Evolutionary conservation across 2,329 filamentous ascomycete species (phyloP), one percentile per base, ranked within the genome.

Genomic region (Zasmidium citrigriseum): DNA sequence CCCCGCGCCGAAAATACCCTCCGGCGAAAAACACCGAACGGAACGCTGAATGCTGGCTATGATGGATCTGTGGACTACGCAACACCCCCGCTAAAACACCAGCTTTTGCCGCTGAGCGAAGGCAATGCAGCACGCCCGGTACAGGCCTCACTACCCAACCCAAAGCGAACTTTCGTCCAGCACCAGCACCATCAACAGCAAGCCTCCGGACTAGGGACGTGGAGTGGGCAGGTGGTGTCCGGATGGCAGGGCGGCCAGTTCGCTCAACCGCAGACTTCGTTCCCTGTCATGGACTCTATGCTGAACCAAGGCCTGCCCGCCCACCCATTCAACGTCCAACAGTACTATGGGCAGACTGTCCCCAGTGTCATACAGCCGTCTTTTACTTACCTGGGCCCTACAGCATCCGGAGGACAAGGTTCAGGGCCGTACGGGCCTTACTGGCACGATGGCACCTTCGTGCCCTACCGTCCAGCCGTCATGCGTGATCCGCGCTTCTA

Each of bases 1-100:
- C 67, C 67, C 38, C 63, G 66, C 5, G 73, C 74, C 54, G 91
- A 96, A 73, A 87, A 96, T 73, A 89, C 91, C 67, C 80, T 97
- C 57, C 86, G 93, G 64, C 86, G 93, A 65, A 98, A 98, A 75
- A 98, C 93, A 9, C 95, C 93, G 3, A 93, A 88, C 70, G 95
- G 93, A n/a, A 96, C 92, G 38, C 83, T 98, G 61, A 89, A 93
- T 64, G 91, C 90, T 54, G 92, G 91, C 11, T 97, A 96, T 70
- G 93, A 98, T 80, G 91, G 90, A 27, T 90, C 90, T 4, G 65
- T 63, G 11, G 68, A 70, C 38, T 64, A 67, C 20, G 27, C 59
- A 18, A 64, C 67, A 25, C 68, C 65, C 44, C 63, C 70, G 27
- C 86, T 88, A 1, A 97, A 97, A 76, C 92, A 96, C 72, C 86